Conservation (phyloP, 1,139 yeast species). For the Candida smagusa region DNA sequence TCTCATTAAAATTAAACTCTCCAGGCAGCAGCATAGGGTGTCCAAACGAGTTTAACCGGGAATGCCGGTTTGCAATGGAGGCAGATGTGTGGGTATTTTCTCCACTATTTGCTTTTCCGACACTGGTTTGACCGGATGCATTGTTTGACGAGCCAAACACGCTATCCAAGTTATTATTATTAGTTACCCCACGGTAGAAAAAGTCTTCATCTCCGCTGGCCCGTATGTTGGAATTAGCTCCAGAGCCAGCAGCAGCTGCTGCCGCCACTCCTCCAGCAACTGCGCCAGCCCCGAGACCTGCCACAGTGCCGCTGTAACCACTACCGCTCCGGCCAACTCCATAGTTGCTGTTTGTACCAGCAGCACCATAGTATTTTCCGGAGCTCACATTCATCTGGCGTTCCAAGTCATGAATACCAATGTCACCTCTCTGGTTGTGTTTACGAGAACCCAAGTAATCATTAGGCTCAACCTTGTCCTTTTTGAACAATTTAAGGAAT, state of each 20-base stretch:
- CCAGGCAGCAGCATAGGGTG: conserved; percentile 13
- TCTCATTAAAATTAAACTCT: conserved; percentile 15
- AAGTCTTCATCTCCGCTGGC: conserved; percentile 28
- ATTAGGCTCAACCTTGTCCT: conserved; percentile 2
- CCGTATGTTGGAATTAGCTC: conserved; percentile 6
- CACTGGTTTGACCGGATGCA: conserved; percentile 19
- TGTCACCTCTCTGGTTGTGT: conserved; percentile 8
- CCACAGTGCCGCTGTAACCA: conserved; percentile 2
- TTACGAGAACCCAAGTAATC: conserved; percentile 5
- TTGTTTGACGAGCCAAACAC: conserved; percentile 29
- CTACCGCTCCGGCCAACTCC: conserved; percentile 6
- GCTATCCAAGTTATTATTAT: conserved; percentile 41
- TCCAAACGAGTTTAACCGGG: conserved; percentile 11
- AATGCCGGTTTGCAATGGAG: conserved; percentile 12
- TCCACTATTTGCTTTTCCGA: conserved; percentile 10
- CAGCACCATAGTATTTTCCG: conserved; percentile 15
- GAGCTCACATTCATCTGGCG: conserved; percentile 18
- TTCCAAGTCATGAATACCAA: conserved; percentile 22
- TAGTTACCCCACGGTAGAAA: conserved; percentile 47
- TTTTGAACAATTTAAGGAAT: conserved; percentile 31
- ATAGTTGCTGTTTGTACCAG: conserved; percentile 10
- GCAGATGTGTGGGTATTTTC: conserved; percentile 12
- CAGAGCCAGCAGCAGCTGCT: conserved; percentile 10
- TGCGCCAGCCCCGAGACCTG: conserved; percentile 4
- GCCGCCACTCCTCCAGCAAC: conserved; percentile 10